Evolutionary conservation across 257 asterid species (phyloP).

Genomic region (Phtheirospermum japonicum): DNA sequence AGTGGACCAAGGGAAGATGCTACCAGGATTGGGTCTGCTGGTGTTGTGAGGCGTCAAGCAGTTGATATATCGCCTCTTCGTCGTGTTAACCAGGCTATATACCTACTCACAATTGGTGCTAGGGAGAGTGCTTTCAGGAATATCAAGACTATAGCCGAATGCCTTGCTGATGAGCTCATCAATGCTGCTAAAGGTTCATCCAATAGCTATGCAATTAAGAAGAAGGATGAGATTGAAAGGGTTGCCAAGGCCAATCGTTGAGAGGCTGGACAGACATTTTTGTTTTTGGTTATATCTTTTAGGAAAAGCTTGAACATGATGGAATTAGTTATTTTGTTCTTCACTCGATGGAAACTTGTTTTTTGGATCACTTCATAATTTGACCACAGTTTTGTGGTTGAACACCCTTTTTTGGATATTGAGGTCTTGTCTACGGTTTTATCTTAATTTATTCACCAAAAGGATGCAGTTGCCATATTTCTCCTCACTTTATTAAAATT

Average conservation of each 20-base stretch:
- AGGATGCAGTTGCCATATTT: no score
- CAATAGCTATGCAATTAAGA: slow-evolving; percentile 74
- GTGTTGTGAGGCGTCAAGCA: slow-evolving; percentile 86
- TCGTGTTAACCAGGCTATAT: slow-evolving; percentile 76
- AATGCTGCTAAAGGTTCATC: slow-evolving; percentile 87
- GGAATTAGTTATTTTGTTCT: slow-evolving; percentile 11
- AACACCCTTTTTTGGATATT: no score
- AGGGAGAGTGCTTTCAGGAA: slow-evolving; percentile 83
- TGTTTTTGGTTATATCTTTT: slow-evolving; percentile 9
- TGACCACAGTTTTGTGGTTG: no score
- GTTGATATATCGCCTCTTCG: slow-evolving; percentile 85
- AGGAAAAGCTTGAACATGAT: slow-evolving; percentile 20
- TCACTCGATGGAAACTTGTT: neutral
- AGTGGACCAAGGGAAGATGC: slow-evolving; percentile 93
- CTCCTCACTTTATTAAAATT: no score
- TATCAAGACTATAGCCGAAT: slow-evolving; percentile 55
- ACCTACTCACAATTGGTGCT: slow-evolving; percentile 74
- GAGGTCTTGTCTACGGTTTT: no score
- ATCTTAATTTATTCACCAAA: no score
- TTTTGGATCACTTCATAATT: neutral
- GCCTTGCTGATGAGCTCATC: slow-evolving; percentile 80
- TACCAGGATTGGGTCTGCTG: slow-evolving; percentile 85
- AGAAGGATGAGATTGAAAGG: slow-evolving; percentile 79
- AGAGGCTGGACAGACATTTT: slow-evolving; percentile 29
- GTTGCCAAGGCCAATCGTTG: slow-evolving; percentile 80